A percentile compares a stretch with the other conserved stretches of the same genome.
These are phyloP conservation scores for Diplodia seriata DNA, from an alignment of 2,329 filamentous ascomycete species.

Conservation along the genomic window DNA sequence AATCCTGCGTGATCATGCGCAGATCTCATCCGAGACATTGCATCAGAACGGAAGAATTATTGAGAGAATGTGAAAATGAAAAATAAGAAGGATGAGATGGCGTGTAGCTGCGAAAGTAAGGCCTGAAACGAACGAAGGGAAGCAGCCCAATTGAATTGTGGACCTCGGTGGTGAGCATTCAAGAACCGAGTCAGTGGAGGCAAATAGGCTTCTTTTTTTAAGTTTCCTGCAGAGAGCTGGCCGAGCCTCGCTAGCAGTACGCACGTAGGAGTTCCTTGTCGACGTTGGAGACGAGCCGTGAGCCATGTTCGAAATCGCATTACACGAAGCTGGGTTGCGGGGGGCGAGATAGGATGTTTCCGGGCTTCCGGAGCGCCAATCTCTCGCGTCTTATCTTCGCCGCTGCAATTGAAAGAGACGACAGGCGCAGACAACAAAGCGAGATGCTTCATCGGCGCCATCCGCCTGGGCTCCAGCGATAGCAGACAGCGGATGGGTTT, in stretches of 20 bases:
- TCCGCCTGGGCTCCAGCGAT: slow-evolving; percentile 7
- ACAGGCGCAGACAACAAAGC: slow-evolving; percentile 3
- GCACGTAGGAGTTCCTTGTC: background rate
- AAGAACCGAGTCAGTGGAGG: slow-evolving; percentile 15
- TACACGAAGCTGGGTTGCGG: slow-evolving; percentile 2
- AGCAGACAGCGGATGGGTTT: slow-evolving; percentile 14
- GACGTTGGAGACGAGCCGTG: background rate
- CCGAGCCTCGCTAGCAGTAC: background rate
- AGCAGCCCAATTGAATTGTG: background rate
- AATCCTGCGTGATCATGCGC: background rate
- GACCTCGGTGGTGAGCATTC: background rate
- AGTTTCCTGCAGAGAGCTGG: background rate
- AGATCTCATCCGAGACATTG: background rate
- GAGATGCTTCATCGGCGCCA: slow-evolving; percentile 9
- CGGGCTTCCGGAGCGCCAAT: slow-evolving; percentile 19
- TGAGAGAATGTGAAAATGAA: background rate
- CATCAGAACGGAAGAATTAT: background rate
- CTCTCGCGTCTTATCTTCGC: slow-evolving; percentile 17
- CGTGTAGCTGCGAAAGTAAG: background rate
- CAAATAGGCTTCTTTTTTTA: background rate
- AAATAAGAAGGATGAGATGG: background rate
- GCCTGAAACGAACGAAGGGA: background rate
- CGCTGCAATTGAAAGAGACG: slow-evolving; percentile 3
- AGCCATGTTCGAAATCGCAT: slow-evolving; percentile 13
- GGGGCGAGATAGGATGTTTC: slow-evolving; percentile 12